Evolutionary conservation across 2,329 filamentous ascomycete species (phyloP).

Genomic region (Fusarium foetens): DNA sequence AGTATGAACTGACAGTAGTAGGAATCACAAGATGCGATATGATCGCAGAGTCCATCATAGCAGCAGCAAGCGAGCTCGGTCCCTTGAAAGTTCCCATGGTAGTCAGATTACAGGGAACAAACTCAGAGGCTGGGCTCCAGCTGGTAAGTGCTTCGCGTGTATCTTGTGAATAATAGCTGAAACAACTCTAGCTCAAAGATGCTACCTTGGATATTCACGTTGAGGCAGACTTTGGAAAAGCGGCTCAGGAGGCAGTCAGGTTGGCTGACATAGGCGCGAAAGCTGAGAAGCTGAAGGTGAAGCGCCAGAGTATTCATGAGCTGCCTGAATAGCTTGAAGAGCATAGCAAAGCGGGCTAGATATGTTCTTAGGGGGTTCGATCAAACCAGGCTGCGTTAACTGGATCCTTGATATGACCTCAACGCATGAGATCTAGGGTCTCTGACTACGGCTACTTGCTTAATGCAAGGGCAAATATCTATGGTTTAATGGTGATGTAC

Average conservation of each 20-base stretch:
- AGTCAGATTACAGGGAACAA: conserved; percentile 60
- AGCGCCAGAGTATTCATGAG: neutral
- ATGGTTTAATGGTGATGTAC: no score
- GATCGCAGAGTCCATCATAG: conserved; percentile 61
- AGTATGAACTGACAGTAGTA: conserved; percentile 23
- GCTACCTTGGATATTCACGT: conserved; percentile 50
- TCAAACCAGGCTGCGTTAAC: fast-evolving
- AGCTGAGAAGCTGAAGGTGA: neutral
- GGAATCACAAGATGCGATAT: conserved; percentile 62
- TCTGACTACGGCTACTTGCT: no score
- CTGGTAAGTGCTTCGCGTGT: conserved; percentile 46
- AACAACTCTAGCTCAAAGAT: conserved; percentile 45
- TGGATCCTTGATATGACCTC: no score
- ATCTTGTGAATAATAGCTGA: neutral
- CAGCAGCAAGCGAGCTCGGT: conserved; percentile 52
- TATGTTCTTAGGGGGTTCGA: fast-evolving
- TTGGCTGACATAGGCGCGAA: conserved; percentile 34
- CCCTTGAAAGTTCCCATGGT: conserved; percentile 56
- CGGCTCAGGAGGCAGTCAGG: conserved; percentile 49
- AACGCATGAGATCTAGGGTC: no score
- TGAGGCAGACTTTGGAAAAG: conserved; percentile 53
- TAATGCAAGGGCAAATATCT: no score
- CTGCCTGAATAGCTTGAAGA: neutral
- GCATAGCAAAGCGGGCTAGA: neutral
- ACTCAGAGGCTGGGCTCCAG: conserved; percentile 53